Base-by-base conservation (phyloP, 352 stramenopile genomes). In the Thalassiosira mediterranea region DNA sequence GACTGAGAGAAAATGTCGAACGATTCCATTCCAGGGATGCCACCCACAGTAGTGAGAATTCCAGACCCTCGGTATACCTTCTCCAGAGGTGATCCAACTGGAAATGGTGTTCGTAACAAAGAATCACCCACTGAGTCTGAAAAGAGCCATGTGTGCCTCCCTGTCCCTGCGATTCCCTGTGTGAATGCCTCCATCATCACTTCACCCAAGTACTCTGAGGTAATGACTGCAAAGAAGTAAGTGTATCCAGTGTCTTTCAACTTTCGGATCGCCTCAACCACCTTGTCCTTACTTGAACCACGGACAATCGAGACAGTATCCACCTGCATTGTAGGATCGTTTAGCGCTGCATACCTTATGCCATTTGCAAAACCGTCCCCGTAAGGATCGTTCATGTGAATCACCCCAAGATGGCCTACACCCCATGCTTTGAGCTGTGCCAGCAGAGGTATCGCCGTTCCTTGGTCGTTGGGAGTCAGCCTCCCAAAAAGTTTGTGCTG, bases 401-500 rank as follows among this genome's bases (percentile, higher is more conserved):
- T 25, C 31, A 81, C 49, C 31, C 38, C 72, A n/a, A 81, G 15
- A 32, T 72, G 37, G 3, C 49, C 46, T 4, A 81, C 63, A 37
- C 29, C 42, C 34, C 47, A 70, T 21, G 13, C 26, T 34, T 58
- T 57, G 0, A 76, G 26, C 11, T 69, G 44, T 23, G 42, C n/a
- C 25, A 90, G 60, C 3, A 88, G 42, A 21, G 83, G 57, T 60
- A 81, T 31, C 7, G 76, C 56, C 54, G 79, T 80, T n/a, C 70
- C 83, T 28, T 76, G 53, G 72, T 88, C 79, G 32, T 75, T 78
- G 3, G 79, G 76, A 32, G 88, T 77, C 1, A 67, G 79, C 47
- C 79, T 57, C 21, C 61, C 79, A 72, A 90, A 90, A 26, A 83
- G 60, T 57, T 69, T 75, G 69, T 83, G 84, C 52, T 88, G 79